phyloP scores from a whole-genome alignment of 2,329 filamentous ascomycete species.

The Talaromyces sp. region DNA sequence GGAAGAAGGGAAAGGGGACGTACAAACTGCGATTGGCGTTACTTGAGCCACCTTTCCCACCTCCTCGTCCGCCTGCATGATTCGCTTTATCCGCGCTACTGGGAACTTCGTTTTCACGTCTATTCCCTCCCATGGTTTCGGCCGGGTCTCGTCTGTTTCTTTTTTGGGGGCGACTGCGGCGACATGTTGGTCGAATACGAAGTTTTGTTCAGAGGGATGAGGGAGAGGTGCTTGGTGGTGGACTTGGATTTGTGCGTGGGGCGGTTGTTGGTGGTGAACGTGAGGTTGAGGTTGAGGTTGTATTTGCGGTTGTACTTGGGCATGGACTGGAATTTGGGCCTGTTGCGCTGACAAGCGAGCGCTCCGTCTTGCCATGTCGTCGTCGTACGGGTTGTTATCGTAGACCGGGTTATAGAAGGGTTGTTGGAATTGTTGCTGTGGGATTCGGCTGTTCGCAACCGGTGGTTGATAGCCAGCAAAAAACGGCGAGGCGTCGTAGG shows the following conservation, averaged over 20 bases:
- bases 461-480: constrained; percentile 38
- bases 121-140: constrained; percentile 53
- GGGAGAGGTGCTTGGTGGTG: neutral
- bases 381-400: constrained; percentile 14
- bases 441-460: constrained; percentile 25
- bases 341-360: constrained; percentile 29
- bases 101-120: constrained; percentile 93
- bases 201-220: constrained; percentile 6
- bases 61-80: constrained; percentile 99
- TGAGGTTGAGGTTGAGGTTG: neutral
- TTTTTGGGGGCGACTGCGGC: constrained; percentile 20
- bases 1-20: constrained; percentile 24
- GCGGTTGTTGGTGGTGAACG: constrained; percentile 25
- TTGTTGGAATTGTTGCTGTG: constrained; percentile 38
- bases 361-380: constrained; percentile 44
- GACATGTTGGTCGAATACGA: constrained; percentile 17
- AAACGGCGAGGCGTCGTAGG: constrained; percentile 47
- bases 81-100: constrained; percentile 94
- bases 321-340: constrained; percentile 27
- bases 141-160: constrained; percentile 10
- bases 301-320: neutral
- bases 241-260: constrained; percentile 10
- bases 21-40: constrained; percentile 86
- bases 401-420: constrained; percentile 17
- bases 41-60: constrained; percentile 98